phyloP scores from a whole-genome alignment of 495 filamentous ascomycete species.

The Penicillium bovifimosum region DNA sequence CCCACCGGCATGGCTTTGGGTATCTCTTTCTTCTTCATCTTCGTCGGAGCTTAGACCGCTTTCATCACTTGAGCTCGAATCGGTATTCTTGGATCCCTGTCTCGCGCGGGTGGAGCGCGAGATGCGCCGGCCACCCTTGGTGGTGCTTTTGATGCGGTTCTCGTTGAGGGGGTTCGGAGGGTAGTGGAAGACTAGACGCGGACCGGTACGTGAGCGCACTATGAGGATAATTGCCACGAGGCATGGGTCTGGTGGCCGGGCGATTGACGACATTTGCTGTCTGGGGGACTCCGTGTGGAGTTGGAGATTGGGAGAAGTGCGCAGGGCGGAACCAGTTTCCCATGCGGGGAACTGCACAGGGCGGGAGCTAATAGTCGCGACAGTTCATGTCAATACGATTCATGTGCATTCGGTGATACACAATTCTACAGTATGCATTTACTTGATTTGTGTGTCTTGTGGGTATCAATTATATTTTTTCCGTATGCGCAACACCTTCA shows the following conservation, averaged over 20 bases:
- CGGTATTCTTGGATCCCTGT: slow-evolving; percentile 32
- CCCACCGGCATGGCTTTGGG: slow-evolving; percentile 13
- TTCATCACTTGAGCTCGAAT: slow-evolving; percentile 43
- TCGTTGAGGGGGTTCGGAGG: slow-evolving; percentile 57
- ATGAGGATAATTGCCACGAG: slow-evolving; percentile 78
- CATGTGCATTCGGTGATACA: background rate
- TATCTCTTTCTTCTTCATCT: slow-evolving; percentile 40
- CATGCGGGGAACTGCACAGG: slow-evolving; percentile 12
- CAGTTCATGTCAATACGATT: background rate
- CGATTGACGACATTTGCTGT: slow-evolving; percentile 42
- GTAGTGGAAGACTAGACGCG: slow-evolving; percentile 88
- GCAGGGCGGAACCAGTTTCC: slow-evolving; percentile 22
- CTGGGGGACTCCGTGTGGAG: slow-evolving; percentile 6
- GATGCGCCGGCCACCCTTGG: slow-evolving; percentile 31
- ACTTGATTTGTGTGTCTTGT: background rate
- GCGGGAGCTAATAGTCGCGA: slow-evolving; percentile 7
- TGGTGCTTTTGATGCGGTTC: slow-evolving; percentile 31
- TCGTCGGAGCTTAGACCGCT: slow-evolving; percentile 45
- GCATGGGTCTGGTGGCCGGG: slow-evolving; percentile 51
- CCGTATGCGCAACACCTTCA: slow-evolving; percentile 19
- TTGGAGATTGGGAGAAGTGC: slow-evolving; percentile 10
- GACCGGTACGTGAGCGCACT: slow-evolving; percentile 72
- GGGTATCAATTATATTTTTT: slow-evolving; percentile 11
- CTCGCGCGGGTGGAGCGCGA: slow-evolving; percentile 29
- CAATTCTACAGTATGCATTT: background rate